Base-by-base conservation (phyloP, 75 land plant species). In the Cryptomeria japonica region DNA sequence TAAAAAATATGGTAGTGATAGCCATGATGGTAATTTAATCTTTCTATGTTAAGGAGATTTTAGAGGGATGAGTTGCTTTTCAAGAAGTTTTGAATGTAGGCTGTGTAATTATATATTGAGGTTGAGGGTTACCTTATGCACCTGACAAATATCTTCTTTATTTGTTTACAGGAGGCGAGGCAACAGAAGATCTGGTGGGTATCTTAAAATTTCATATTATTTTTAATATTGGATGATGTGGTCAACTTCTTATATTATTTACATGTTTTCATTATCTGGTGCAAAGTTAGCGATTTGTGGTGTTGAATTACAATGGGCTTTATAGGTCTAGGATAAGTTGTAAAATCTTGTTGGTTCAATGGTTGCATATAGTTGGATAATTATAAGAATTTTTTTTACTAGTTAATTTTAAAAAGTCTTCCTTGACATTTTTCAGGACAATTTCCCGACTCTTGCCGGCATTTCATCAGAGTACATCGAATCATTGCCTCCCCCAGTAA, bases 401-500 rank as follows among this genome's bases (percentile, higher is more conserved):
- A 64, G 28, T 75, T 16, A 34, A 34, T 44, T 41, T 41, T 79
- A 22, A 79, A 0, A 38, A 79, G 25, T 79, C 25, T 36, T 79
- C 44, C 83, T 41, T 78, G 39, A 22, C 7, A 82, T 82, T 31
- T 44, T 42, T 42, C 34, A 82, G 84, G 84, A 46, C 12, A 46
- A 82, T 22, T 44, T 82, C 18, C 53, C n/a, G 31, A 46, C 49
- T 44, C 49, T 44, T 80, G 83, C 28, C 2, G 31, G 83, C 22
- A 42, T 25, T 47, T 80, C 53, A 7, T 82, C 51, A n/a, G 53
- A 41, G 31, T 82, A 28, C n/a, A 82, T 82, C 3, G 94, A 94
- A 38, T 86, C 87, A 14, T 90, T 96, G 42, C 38, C 94, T 11
- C 93, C 90, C 31, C 88, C 79, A 39, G 93, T 96, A 41, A 90